Base-by-base conservation (phyloP, 441 rosid species). In the Populus trichocarpa region DNA sequence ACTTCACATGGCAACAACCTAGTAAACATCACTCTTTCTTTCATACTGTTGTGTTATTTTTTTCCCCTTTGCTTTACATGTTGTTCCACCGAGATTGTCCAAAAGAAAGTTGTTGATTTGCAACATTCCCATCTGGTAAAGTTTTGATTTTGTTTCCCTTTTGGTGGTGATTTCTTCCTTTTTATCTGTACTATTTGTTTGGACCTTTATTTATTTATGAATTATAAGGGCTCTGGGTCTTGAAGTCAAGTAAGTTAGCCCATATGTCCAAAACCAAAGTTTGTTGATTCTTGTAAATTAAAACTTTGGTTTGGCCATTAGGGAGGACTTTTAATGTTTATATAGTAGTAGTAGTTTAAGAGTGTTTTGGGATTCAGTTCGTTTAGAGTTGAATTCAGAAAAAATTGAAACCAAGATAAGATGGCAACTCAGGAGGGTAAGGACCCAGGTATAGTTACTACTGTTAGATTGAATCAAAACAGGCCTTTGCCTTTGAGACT, bases 401-500 rank as follows among this genome's bases (percentile, higher is more conserved):
- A 7, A 32, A 38, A n/a, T 46, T 67, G 77, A 32, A 26, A 50
- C 81, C 77, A 57, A 65, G 42, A 72, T 32, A 76, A 70, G 79
- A 75, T 87, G 81, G 85, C 84, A 64, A 22, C 85, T 82, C 96
- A 92, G 83, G 90, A 91, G 76, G 93, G 87, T 20, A 91, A 87
- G 81, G 95, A 89, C 57, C 80, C 75, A 69, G 69, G 78, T 68
- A 59, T 80, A 42, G 53, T 42, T 42, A 42, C 53, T 57, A n/a
- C 80, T 75, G 42, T 79, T 30, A 92, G 88, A 84, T 74, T 81
- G 59, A 84, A 78, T 83, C 90, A 81, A 36, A 73, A 66, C 69
- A 90, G 86, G 85, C 80, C 84, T 75, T 79, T 88, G 36, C 88
- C 93, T 3, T 75, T 88, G 71, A 89, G 87, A 50, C 67, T 85